Evolutionary conservation across 148 eudicot species (phyloP).

Genomic region (Fagopyrum homotropicum): DNA sequence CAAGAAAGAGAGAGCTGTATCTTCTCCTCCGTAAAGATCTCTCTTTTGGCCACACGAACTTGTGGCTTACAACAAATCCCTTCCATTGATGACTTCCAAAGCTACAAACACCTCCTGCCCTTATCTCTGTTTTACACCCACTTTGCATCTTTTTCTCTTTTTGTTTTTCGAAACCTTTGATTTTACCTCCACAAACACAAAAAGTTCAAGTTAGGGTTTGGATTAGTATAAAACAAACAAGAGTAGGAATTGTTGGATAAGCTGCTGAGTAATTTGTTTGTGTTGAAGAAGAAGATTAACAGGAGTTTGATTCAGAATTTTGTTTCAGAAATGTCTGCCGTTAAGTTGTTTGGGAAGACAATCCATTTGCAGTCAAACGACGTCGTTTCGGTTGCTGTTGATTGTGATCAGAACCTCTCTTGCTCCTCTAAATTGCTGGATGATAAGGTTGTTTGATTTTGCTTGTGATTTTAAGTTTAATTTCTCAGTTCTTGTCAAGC

Average conservation of each 20-base stretch:
- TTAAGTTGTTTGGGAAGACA: slow-evolving; percentile 70
- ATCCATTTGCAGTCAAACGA: slow-evolving; percentile 25
- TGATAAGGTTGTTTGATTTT: slow-evolving; percentile 15
- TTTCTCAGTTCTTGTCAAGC: neutral
- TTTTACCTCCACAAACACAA: neutral
- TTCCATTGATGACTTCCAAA: slow-evolving; percentile 42
- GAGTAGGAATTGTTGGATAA: neutral
- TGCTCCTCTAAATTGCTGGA: neutral
- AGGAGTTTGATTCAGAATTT: neutral
- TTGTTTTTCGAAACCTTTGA: neutral
- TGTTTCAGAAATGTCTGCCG: slow-evolving; percentile 24
- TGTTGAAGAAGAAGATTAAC: neutral
- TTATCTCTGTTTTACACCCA: neutral
- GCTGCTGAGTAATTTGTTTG: neutral
- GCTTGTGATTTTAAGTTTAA: neutral
- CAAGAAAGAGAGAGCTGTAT: neutral
- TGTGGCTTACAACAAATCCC: slow-evolving; percentile 49
- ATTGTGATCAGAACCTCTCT: slow-evolving; percentile 14
- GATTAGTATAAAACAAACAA: neutral
- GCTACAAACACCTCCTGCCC: slow-evolving; percentile 5
- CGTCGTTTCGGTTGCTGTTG: slow-evolving; percentile 6
- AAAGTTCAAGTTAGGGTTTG: neutral
- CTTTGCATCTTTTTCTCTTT: neutral
- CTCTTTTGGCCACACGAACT: slow-evolving; percentile 35
- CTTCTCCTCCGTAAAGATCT: slow-evolving; percentile 20